These are phyloP conservation scores for Malus hybrid DNA, from an alignment of 331 rosid species.

Conservation along the genomic window DNA sequence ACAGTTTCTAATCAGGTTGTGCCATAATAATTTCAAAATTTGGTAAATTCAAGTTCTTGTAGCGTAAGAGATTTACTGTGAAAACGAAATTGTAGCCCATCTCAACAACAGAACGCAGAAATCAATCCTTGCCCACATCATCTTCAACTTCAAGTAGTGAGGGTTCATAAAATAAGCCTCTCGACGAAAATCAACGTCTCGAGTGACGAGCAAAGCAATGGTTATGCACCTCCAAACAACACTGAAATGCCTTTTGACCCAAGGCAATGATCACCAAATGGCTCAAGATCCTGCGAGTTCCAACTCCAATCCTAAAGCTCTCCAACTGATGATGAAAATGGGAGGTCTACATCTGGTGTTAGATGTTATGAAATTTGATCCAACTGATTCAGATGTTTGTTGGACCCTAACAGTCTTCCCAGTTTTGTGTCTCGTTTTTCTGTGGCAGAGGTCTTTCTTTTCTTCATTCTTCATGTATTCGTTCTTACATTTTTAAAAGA, in stretches of 20 bases:
- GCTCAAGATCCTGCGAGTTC: conserved; percentile 55
- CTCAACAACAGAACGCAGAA: conserved; percentile 72
- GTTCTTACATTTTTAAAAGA: not conserved
- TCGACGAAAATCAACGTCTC: conserved; percentile 58
- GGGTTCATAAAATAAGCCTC: conserved; percentile 91
- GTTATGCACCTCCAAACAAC: conserved; percentile 63
- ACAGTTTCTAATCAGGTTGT: not conserved
- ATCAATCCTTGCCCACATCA: conserved; percentile 97
- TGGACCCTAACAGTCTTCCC: not conserved
- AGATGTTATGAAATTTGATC: not conserved
- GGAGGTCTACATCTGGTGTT: no score
- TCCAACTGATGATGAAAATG: conserved; percentile 19
- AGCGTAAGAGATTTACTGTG: conserved; percentile 45
- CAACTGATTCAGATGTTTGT: not conserved
- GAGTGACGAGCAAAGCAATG: conserved; percentile 66
- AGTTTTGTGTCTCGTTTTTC: not conserved
- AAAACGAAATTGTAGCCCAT: conserved; percentile 91
- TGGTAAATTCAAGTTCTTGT: not conserved
- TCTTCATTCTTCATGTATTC: not conserved
- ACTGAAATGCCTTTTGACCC: conserved; percentile 64
- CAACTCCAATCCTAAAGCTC: conserved; percentile 77
- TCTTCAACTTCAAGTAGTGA: conserved; percentile 70
- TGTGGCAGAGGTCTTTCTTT: not conserved
- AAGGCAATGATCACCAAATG: conserved; percentile 83
- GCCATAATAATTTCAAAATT: not conserved